Base-by-base conservation (phyloP, 2,329 filamentous ascomycete genomes). In the Aspergillus ustus region DNA sequence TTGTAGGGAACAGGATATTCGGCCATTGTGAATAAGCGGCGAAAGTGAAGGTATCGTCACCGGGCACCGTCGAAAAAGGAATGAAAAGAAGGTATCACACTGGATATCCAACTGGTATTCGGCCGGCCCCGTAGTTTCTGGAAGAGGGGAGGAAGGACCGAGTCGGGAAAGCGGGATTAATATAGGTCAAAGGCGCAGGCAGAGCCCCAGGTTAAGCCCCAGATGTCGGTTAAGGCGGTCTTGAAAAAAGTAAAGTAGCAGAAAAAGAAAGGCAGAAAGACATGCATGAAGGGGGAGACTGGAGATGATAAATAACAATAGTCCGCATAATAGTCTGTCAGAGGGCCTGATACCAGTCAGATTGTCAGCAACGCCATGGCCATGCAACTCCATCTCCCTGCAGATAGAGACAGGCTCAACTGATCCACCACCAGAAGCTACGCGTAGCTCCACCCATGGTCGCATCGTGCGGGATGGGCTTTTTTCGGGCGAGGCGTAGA, bases 1-100 rank as follows among this genome's bases (percentile, higher is more conserved):
- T 92, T 91, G 79, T 88, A 91, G 22, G 84, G 79, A 44, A 85
- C 75, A 65, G 77, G 72, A 55, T 71, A 70, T 52, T 69, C 71
- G 40, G 75, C 71, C 77, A 78, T 78, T 48, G 53, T 69, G 60
- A 62, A 61, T 37, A 37, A 53, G 49, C 40, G 19, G 29, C 34
- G 34, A 40, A 40, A 50, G 19, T 17, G 22, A 63, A 46, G n/a
- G 34, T 15, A 56, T 29, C 52, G 40, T 51, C 28, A 28, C 53
- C 43, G 40, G 45, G 59, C 25, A 54, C 45, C 50, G 59, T 57
- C 54, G 54, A 34, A n/a, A 61, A 57, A 54, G 29, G 50, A 61
- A 43, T 37, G 54, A 58, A 61, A 57, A 57, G 49, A 58, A 61
- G 54, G 54, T 61, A 61, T 58, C 59, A 57, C 59, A 50, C 37